Base-by-base conservation (phyloP, 2,329 filamentous ascomycete genomes). In the Colletotrichum zoysiae region DNA sequence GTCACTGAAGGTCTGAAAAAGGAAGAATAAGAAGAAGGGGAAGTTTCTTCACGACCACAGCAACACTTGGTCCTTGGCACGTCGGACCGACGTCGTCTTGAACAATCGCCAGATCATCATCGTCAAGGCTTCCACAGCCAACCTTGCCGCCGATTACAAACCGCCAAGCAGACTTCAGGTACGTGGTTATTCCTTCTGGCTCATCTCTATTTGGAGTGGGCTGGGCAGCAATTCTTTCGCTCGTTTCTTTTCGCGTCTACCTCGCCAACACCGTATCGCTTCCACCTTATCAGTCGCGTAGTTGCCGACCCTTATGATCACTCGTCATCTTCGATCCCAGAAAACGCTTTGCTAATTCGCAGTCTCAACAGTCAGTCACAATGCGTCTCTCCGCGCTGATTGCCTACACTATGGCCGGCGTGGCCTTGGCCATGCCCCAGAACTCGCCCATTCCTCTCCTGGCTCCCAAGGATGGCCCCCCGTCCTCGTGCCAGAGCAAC, bases 401-500 rank as follows among this genome's bases (percentile, higher is more conserved):
- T 18, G 51, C 82, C 74, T 76, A 82, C 76, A 75, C 83, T 70
- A 76, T 89, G 63, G 83, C 83, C 70, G 81, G 85, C 76, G 81
- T 82, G 67, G 81, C 81, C 70, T 79, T 80, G 26, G 84, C 84
- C 35, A 77, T 82, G 44, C 82, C 83, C 33, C 81, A 85, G 75
- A 84, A 80, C 60, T 50, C 66, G 4, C 84, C 86, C 57, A 84
- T 84, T 51, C 80, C 81, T 20, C 75, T 81, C 73, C 83, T 90
- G 65, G 79, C 86, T 7, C 89, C 91, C 14, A 78, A 82, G 1
- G 81, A 78, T 20, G 74, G 83, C 3, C 79, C 87, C 1, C 89
- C 90, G 1, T 76, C 80, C 1, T 87, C 87, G 70, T 93, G 91
- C 83, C 77, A 80, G 58, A 74, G 81, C 14, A 84, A 79, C 65